Conservation (phyloP, 1,284 basidiomycete species). For the Boletus mariae region DNA sequence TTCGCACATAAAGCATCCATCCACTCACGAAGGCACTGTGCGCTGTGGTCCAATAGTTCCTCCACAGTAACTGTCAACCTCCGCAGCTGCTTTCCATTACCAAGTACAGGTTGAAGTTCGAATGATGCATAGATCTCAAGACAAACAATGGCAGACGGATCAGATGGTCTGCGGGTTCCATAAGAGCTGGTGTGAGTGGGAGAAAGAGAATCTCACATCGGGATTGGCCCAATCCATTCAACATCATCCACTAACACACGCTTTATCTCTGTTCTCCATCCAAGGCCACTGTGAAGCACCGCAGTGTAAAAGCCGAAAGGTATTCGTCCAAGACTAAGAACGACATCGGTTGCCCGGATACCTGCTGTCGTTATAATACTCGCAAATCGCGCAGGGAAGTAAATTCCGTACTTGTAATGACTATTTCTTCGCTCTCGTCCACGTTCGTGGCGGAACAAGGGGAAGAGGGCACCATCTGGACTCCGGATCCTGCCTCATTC, state of each 20-base stretch:
- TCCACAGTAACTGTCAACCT: neutral
- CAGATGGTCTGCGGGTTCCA: slow-evolving; percentile 4
- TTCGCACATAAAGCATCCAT: neutral
- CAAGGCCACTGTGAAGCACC: no score
- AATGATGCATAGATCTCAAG: slow-evolving; percentile 8
- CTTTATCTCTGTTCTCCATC: no score
- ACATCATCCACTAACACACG: no score
- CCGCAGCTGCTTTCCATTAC: neutral
- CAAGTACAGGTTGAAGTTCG: slow-evolving; percentile 9
- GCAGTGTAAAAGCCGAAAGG: no score
- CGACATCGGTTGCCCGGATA: neutral
- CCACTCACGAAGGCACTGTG: neutral
- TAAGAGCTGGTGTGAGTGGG: neutral
- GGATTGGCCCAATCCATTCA: neutral
- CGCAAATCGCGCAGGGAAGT: neutral
- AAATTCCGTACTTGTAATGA: neutral
- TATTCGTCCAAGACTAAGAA: neutral
- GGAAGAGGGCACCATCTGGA: neutral
- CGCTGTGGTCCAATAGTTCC: slow-evolving; percentile 2
- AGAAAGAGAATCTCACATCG: neutral
- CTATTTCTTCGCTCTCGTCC: neutral
- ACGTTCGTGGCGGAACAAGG: neutral
- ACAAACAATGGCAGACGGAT: slow-evolving; percentile 4
- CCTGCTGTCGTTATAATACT: neutral
- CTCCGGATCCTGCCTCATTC: neutral